Percentiles rank a stretch among this genome's conserved stretches.
These are phyloP conservation scores for Tuber microsphaerosporum DNA, from an alignment of 495 filamentous ascomycete species.

Conservation along the genomic window DNA sequence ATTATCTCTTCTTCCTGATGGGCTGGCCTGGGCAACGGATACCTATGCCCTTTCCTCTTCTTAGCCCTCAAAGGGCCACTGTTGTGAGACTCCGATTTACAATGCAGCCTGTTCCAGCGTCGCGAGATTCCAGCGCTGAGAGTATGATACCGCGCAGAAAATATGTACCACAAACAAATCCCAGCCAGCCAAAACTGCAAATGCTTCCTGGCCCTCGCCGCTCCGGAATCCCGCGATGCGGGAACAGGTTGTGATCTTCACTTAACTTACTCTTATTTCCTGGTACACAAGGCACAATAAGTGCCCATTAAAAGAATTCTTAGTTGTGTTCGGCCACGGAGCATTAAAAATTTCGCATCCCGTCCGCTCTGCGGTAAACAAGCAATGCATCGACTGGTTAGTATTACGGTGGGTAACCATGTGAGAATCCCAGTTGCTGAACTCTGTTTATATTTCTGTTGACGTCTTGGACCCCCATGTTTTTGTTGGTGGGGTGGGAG, in stretches of 20 bases:
- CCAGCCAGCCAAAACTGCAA: not conserved
- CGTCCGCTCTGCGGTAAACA: not conserved
- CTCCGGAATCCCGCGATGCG: not conserved
- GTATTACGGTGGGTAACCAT: not conserved
- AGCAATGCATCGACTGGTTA: not conserved
- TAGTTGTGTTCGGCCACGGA: not conserved
- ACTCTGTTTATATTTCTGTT: not conserved
- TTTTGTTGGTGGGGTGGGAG: not conserved
- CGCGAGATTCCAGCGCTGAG: not conserved
- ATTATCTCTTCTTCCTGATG: slow-evolving; percentile 22
- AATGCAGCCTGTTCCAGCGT: not conserved
- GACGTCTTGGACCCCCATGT: not conserved
- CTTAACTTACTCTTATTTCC: not conserved
- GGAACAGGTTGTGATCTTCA: not conserved
- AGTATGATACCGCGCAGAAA: not conserved
- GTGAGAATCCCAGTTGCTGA: not conserved
- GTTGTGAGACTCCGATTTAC: not conserved
- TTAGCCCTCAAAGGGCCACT: not conserved
- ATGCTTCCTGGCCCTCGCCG: not conserved
- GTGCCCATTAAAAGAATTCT: not conserved
- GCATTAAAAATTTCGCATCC: not conserved
- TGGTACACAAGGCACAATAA: not conserved
- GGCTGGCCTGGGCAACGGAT: not conserved
- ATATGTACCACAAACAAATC: not conserved
- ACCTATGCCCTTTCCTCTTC: not conserved